Conservation (phyloP, 2,329 filamentous ascomycete species). For the Epichloe festucae region DNA sequence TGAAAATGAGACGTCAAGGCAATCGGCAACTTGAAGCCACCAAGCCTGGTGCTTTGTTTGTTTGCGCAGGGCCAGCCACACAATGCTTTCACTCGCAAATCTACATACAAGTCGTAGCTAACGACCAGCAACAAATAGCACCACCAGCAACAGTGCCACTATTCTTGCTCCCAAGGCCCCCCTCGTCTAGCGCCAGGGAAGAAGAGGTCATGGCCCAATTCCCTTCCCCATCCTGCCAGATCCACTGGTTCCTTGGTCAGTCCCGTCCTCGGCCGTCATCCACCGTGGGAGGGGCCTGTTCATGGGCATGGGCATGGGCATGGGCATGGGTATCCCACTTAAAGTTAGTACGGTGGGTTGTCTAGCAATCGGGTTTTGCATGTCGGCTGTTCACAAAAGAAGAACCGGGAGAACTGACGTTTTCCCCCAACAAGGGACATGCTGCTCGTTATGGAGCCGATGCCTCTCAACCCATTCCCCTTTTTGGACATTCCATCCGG, state of each 20-base stretch:
- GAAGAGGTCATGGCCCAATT: conserved; percentile 1
- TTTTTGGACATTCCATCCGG: conserved; percentile 25
- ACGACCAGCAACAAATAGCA: too few species aligned
- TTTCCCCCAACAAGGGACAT: conserved; percentile 3
- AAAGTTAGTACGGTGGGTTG: neutral
- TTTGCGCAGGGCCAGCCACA: neutral
- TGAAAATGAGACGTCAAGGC: neutral
- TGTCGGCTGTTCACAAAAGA: neutral
- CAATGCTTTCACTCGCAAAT: neutral
- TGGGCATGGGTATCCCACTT: neutral
- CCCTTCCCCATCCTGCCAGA: conserved; percentile 2
- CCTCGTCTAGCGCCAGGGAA: neutral
- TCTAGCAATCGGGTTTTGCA: neutral
- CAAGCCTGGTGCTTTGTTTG: neutral
- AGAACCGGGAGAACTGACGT: conserved; percentile 2
- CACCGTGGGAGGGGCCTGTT: conserved; percentile 4
- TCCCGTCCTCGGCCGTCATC: conserved; percentile 4
- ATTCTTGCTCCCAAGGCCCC: neutral
- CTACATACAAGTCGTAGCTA: too few species aligned
- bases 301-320: neutral
- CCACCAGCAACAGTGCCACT: neutral
- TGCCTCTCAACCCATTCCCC: conserved; percentile 25
- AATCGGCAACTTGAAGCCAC: neutral
- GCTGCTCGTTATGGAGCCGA: conserved; percentile 11
- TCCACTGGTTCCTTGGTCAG: conserved; percentile 8